Base-by-base conservation (phyloP, 1,284 basidiomycete genomes). In the Ustilago lituana region DNA sequence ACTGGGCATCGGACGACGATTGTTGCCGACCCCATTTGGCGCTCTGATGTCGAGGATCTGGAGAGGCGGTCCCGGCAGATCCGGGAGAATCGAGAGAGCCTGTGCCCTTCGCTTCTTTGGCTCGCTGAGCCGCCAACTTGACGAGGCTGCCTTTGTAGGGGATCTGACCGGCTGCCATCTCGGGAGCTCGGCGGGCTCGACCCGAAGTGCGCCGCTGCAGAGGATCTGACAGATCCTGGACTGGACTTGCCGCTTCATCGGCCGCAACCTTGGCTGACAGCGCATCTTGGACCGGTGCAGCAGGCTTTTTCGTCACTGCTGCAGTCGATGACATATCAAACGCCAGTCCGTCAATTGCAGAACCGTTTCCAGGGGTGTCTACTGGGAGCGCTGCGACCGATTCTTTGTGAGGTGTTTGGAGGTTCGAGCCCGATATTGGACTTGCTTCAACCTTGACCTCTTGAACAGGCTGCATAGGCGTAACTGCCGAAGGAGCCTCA, bases 81-180 rank as follows among this genome's bases (percentile, higher is more conserved):
- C 46, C 29, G 17, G 63, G 68, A 17, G 63, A 66, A 10, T 59
- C 32, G 23, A 29, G 19, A 14, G 56, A 15, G 1, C 32, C 35
- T 5, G 31, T 45, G 15, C 45, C 52, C 31, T 65, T 61, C 17
- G 57, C 50, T 19, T 52, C 63, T 41, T 71, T 71, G 23, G 68
- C 68, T 35, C 68, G 32, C 45, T 71, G 58, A 10, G 68, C 68
- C 2, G 68, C 68, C 1, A 71, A 59, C 55, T 63, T 71, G 38
- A 66, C 60, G 33, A 71, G 22, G 23, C 68, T 71, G 20, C 68
- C 68, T 41, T 71, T 71, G 48, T 71, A 71, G 0, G 50, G 53
- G 35, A 71, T 71, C 41, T 71, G 68, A 15, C 68, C 68, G 6
- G 68, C 68, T 12, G 68, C 63, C 68, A 71, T 71, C 40, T 71